These are phyloP conservation scores for Musa beccarii DNA, from an alignment of 176 grass and related monocot species.

Conservation along the genomic window DNA sequence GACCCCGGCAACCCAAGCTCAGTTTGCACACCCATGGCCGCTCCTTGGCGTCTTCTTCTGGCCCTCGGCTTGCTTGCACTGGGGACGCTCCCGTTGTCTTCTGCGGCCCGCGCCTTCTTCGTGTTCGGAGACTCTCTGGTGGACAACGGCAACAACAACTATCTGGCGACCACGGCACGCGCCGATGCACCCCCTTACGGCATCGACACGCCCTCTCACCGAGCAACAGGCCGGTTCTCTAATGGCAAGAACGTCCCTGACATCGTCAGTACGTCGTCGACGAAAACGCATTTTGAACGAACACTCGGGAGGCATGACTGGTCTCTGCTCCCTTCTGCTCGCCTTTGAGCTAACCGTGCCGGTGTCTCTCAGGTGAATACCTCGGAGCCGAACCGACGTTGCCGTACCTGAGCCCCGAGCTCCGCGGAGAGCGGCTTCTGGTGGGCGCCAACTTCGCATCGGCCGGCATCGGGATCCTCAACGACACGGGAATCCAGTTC, in stretches of 20 bases:
- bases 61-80: neutral
- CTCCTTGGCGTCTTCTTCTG: neutral
- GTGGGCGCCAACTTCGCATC: slow-evolving; percentile 94
- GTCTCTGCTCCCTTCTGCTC: too few species aligned
- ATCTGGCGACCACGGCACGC: slow-evolving; percentile 59
- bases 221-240: slow-evolving; percentile 70
- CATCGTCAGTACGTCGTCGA: slow-evolving; percentile 50
- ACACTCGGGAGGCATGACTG: neutral
- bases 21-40: neutral
- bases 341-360: too few species aligned
- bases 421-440: slow-evolving; percentile 56
- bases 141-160: slow-evolving; percentile 98
- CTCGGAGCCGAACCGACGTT: slow-evolving; percentile 55
- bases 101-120: slow-evolving; percentile 69
- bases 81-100: neutral
- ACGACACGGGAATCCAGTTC: slow-evolving; percentile 92
- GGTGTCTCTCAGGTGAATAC: slow-evolving; percentile 41
- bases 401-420: slow-evolving; percentile 71
- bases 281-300: neutral
- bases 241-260: slow-evolving; percentile 93
- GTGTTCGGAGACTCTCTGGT: slow-evolving; percentile 96
- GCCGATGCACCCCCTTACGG: slow-evolving; percentile 80
- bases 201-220: slow-evolving; percentile 70
- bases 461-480: slow-evolving; percentile 84
- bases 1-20: neutral